Evolutionary conservation across 345 rosid species (phyloP).

Genomic region (Draba incana): DNA sequence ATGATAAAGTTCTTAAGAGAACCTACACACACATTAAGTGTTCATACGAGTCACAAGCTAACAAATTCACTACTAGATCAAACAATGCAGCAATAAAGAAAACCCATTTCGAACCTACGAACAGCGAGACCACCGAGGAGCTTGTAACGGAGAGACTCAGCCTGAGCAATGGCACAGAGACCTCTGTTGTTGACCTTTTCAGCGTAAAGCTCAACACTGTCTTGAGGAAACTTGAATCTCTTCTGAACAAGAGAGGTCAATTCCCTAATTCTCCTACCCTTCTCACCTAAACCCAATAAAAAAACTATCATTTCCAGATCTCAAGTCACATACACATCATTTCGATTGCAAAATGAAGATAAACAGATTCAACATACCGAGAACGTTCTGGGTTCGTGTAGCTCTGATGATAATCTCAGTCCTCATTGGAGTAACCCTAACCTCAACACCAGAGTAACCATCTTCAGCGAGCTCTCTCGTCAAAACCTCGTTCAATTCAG

Average conservation of each 20-base stretch:
- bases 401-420: slow-evolving; percentile 91
- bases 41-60: too few relatives aligned
- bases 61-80: too few relatives aligned
- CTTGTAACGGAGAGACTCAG: slow-evolving; percentile 87
- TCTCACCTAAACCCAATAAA: slow-evolving; percentile 50
- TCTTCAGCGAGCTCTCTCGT: slow-evolving; percentile 86
- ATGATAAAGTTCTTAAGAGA: too few relatives aligned
- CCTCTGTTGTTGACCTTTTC: slow-evolving; percentile 80
- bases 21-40: too few relatives aligned
- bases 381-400: slow-evolving; percentile 84
- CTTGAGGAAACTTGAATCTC: slow-evolving; percentile 69
- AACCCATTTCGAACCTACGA: slow-evolving; percentile 51
- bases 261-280: slow-evolving; percentile 81
- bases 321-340: background rate
- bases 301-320: background rate
- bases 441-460: slow-evolving; percentile 95
- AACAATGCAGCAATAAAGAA: background rate
- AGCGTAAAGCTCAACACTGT: slow-evolving; percentile 80
- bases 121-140: slow-evolving; percentile 94
- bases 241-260: slow-evolving; percentile 76
- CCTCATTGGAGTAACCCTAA: slow-evolving; percentile 87
- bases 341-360: background rate
- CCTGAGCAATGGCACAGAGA: slow-evolving; percentile 94
- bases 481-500: slow-evolving; percentile 73
- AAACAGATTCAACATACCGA: slow-evolving; percentile 47